Base-by-base conservation (phyloP, 169 alveolate genomes). In the Eimeria tenella region DNA sequence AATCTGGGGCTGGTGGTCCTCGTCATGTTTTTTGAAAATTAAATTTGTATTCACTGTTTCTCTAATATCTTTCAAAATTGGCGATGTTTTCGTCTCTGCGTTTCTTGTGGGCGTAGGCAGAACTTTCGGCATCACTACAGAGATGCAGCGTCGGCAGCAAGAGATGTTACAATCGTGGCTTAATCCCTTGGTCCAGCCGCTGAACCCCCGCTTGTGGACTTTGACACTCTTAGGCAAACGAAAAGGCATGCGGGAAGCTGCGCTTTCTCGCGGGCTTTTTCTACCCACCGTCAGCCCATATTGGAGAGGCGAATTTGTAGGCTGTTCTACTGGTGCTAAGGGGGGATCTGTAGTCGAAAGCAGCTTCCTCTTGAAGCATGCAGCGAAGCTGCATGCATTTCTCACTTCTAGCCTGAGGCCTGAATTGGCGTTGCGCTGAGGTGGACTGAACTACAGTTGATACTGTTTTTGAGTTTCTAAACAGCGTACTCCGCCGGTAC, bases 371-470 rank as follows among this genome's bases (percentile, higher is more conserved):
- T 63, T 50, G 3, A 75, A 75, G 49, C 86, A 75, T 75, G 86
- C 86, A 75, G 65, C 86, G 50, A 75, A 75, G 65, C 58, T 75
- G 86, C 86, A 75, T 63, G 86, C 86, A 15, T 23, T 75, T 6
- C 65, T 75, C 21, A 75, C 86, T 9, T 75, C 86, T 15, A 50
- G 65, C 21, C 65, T 49, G 9, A 13, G 62, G 86, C 86, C 86
- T 50, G 86, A 75, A 63, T 19, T 75, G 65, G 86, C 86, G 23
- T 52, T 75, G 65, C 86, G 86, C 49, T 75, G 65, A 73, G 83
- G 63, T 52, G 19, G n/a, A 75, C 0, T n/a, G 8, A n/a, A 75
- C 5, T 7, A 25, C 53, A 31, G 4, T 50, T 5, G 11, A 52
- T 0, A 31, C 2, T 31, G 2, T 31, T 31, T 31, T 31, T 31